Conservation (phyloP, 129 eudicot species). For the Pulicaria dysenterica region DNA sequence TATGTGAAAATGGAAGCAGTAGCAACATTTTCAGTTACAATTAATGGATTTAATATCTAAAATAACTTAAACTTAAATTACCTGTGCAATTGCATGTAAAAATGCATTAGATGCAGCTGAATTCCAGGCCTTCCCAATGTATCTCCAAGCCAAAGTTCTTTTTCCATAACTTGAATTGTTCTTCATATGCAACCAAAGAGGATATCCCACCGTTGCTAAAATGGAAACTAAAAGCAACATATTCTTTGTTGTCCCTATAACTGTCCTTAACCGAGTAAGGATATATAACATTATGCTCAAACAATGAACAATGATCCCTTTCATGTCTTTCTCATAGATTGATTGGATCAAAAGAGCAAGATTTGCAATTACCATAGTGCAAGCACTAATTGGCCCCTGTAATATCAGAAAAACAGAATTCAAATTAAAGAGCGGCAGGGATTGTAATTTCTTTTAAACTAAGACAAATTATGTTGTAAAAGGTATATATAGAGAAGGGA, state of each 20-base stretch:
- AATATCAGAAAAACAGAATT: not conserved
- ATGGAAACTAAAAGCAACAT: slow-evolving; percentile 21
- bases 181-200: slow-evolving; percentile 20
- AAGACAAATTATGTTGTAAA: not conserved
- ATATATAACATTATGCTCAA: slow-evolving; percentile 19
- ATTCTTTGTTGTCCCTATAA: slow-evolving; percentile 14
- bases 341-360: slow-evolving; percentile 31
- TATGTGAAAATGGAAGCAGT: not conserved
- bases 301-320: slow-evolving; percentile 24
- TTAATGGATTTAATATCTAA: not conserved
- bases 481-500: not conserved
- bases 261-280: not conserved
- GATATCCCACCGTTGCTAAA: slow-evolving; percentile 34
- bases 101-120: slow-evolving; percentile 25
- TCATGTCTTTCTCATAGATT: slow-evolving; percentile 25
- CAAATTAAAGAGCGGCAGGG: not conserved
- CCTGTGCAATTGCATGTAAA: slow-evolving; percentile 13
- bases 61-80: slow-evolving; percentile 5
- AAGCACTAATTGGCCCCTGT: slow-evolving; percentile 28
- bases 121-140: slow-evolving; percentile 31
- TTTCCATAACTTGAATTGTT: not conserved
- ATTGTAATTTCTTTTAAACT: no score
- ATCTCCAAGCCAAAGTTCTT: slow-evolving; percentile 28
- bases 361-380: slow-evolving; percentile 28
- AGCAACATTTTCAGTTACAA: slow-evolving; percentile 3